phyloP scores from a whole-genome alignment of 2,329 filamentous ascomycete species.

The Trichophyton verrucosum region DNA sequence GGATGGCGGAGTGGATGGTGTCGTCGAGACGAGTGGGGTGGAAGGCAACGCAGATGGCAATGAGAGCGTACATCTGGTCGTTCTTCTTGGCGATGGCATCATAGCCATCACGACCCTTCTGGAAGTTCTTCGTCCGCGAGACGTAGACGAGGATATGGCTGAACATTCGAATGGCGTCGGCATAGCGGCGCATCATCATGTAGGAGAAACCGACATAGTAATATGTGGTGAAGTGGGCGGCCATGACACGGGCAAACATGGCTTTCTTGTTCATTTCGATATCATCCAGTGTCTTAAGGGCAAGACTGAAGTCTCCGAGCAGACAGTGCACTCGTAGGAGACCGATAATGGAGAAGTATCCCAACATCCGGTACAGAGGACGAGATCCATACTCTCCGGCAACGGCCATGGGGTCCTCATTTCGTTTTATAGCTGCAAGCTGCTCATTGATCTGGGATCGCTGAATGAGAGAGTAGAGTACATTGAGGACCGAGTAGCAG shows the following conservation, averaged over 20 bases:
- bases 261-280: conserved; percentile 99
- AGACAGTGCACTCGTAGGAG: conserved; percentile 91
- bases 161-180: conserved; percentile 99
- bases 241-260: conserved; percentile 99
- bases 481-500: conserved; percentile 98
- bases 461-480: conserved; percentile 97
- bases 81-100: conserved; percentile 99
- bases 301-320: conserved; percentile 93
- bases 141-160: conserved; percentile 99
- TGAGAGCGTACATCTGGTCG: conserved; percentile 98
- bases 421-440: conserved; percentile 83
- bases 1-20: conserved; percentile 93
- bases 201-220: conserved; percentile 99
- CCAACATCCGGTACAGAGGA: conserved; percentile 93
- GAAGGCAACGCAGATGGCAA: conserved; percentile 97
- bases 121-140: conserved; percentile 98
- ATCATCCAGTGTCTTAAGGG: conserved; percentile 96
- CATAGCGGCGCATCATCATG: conserved; percentile 99
- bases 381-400: conserved; percentile 92
- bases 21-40: conserved; percentile 94
- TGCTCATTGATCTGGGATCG: conserved; percentile 97
- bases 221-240: conserved; percentile 98
- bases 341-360: conserved; percentile 98
- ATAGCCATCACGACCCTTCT: conserved; percentile 82
- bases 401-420: conserved; percentile 75